Evolutionary conservation across 1,284 basidiomycete genomes (phyloP), one percentile per base, ranked within the genome.

Genomic region (Boletus mariae): DNA sequence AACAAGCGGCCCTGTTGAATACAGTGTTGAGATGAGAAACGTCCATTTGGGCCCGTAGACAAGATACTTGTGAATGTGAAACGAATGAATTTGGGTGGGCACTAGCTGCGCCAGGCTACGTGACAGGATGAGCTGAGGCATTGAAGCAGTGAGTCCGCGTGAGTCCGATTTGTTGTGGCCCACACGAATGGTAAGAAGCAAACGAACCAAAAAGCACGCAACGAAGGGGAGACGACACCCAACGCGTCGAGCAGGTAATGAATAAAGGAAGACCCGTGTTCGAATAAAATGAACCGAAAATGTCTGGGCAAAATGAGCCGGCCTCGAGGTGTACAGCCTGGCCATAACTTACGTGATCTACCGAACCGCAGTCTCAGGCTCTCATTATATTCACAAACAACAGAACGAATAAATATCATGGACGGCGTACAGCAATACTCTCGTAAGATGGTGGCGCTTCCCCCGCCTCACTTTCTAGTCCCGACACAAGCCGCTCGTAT

Each of bases 371-470:
- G 7, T 20, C 25, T 11, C 31, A 20, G 20, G 20, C 20, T 20
- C 2, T 20, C 20, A 20, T 20, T 20, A 20, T 20, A 20, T 20
- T 20, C 17, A 20, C 20, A 20, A 20, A 20, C 20, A 20, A 20
- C 20, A 20, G 20, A 20, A 20, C 20, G 20, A 20, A 20, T 13
- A 37, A 8, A 37, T 17, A 37, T 37, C 31, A 12, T 32, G 17
- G 17, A 29, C 25, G 15, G 20, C 32, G 26, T 11, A 49, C 51
- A 28, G 55, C 26, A 17, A 69, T 59, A 20, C 60, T 72, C 54
- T 79, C 78, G 60, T 89, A 89, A 25, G 78, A 71, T 4, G 86
- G 86, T 4, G 86, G 86, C 25, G 77, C 75, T 57, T 88, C 86
- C 12, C 87, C 87, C 12, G 71, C 73, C 60, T 84, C 79, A 17